A percentile compares a stretch with the other conserved stretches of the same genome.
phyloP scores from a whole-genome alignment of 1,284 basidiomycete genomes.

The Sporisorium reilianum region DNA sequence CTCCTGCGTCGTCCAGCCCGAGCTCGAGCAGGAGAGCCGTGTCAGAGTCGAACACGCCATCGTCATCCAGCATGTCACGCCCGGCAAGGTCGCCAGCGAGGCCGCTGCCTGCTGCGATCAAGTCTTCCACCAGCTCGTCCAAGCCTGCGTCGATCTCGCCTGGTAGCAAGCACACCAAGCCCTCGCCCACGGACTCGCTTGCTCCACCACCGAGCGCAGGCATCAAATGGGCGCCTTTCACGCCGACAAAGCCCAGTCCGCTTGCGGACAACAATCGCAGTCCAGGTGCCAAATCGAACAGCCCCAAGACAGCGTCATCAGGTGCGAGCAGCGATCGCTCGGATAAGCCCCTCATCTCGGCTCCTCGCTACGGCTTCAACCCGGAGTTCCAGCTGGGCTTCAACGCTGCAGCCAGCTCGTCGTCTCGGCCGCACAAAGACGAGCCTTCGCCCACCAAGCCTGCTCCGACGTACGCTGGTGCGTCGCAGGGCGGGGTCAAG shows the following conservation, averaged over 20 bases:
- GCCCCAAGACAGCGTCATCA: constrained; percentile 5
- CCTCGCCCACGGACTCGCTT: constrained; percentile 10
- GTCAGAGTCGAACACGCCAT: constrained; percentile 8
- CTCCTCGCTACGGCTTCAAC: constrained; percentile 33
- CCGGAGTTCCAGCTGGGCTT: constrained; percentile 20
- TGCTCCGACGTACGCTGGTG: constrained; percentile 23
- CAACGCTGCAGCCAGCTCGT: not conserved
- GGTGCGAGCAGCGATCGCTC: constrained; percentile 17
- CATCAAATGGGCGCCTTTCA: constrained; percentile 8
- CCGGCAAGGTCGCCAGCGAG: not conserved
- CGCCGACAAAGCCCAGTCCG: constrained; percentile 18
- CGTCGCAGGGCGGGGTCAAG: constrained; percentile 20
- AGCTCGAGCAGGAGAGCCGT: constrained; percentile 8
- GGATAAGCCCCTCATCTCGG: constrained; percentile 20
- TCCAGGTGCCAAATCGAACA: constrained; percentile 1
- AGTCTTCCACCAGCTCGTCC: not conserved
- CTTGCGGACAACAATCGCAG: constrained; percentile 6
- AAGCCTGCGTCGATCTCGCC: constrained; percentile 4
- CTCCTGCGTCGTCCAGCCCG: not conserved
- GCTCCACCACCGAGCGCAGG: constrained; percentile 9
- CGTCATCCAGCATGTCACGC: not conserved
- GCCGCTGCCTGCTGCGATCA: not conserved
- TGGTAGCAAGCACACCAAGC: constrained; percentile 7
- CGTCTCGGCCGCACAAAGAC: constrained; percentile 1
- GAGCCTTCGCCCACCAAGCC: constrained; percentile 23